Evolutionary conservation across 2,329 filamentous ascomycete species (phyloP).

Genomic region (Claviceps sp.): DNA sequence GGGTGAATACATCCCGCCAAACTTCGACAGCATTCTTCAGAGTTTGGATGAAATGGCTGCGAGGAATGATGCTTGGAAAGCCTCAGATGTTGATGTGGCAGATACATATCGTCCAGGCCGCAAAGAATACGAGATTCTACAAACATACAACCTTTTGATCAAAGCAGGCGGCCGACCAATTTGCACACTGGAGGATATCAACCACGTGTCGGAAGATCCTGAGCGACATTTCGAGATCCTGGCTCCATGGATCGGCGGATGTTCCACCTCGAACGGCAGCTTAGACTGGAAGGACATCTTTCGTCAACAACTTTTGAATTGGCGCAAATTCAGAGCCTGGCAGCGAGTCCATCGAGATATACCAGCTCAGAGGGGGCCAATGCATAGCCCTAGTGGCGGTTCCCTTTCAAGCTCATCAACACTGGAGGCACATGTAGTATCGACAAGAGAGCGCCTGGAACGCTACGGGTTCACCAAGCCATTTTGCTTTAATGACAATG

Average conservation of each 20-base stretch:
- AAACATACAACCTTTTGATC: constrained; percentile 3
- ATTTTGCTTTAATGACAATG: constrained; percentile 1
- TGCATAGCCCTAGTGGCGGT: background rate
- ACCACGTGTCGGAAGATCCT: constrained; percentile 2
- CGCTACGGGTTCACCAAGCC: constrained; percentile 2
- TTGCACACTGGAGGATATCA: constrained; percentile 1
- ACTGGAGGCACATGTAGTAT: background rate
- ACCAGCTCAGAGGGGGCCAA: background rate
- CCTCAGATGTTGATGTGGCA: background rate
- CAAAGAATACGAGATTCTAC: constrained; percentile 4
- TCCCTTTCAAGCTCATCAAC: background rate
- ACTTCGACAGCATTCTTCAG: constrained; percentile 4
- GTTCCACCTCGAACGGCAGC: background rate
- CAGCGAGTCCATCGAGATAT: constrained; percentile 1
- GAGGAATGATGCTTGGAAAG: background rate
- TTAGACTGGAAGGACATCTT: constrained; percentile 5
- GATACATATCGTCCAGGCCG: constrained; percentile 1
- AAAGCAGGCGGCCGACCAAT: constrained; percentile 2
- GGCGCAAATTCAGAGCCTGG: constrained; percentile 3
- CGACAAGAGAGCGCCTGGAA: background rate
- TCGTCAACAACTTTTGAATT: constrained; percentile 3
- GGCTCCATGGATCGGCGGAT: background rate
- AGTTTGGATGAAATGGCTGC: constrained; percentile 6
- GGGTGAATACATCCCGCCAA: constrained; percentile 2
- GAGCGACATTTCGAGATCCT: background rate